Evolutionary conservation across 305 asterid species (phyloP).

Genomic region (Nicotiana rustica): DNA sequence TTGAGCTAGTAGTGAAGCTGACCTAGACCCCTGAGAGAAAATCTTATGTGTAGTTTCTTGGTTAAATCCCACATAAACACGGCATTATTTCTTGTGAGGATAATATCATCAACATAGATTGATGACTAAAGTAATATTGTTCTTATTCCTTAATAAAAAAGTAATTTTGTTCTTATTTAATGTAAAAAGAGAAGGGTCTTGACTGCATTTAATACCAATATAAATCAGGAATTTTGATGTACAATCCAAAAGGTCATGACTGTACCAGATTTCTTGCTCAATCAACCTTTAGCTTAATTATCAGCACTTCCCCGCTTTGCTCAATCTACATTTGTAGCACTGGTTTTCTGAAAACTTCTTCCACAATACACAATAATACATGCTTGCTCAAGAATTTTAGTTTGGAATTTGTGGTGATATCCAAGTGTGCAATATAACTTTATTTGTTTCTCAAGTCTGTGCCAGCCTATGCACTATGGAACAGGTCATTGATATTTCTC

Average conservation of each 20-base stretch:
- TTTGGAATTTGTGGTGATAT: slow-evolving; percentile 1
- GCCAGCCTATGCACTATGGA: slow-evolving; percentile 13
- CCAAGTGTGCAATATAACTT: not conserved
- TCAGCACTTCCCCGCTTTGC: not conserved
- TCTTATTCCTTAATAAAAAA: too few species aligned
- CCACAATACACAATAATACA: not conserved
- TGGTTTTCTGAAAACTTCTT: not conserved
- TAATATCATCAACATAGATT: too few species aligned
- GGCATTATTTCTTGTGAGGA: too few species aligned
- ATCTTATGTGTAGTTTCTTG: too few species aligned
- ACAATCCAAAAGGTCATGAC: not conserved
- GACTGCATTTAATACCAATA: too few species aligned
- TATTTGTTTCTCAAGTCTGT: not conserved
- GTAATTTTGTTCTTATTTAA: too few species aligned
- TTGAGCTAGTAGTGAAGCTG: too few species aligned
- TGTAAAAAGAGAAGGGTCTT: too few species aligned
- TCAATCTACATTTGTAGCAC: not conserved
- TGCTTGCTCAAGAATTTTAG: not conserved
- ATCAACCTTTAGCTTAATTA: slow-evolving; percentile 19
- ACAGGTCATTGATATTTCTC: slow-evolving; percentile 1
- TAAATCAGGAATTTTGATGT: too few species aligned
- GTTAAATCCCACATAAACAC: too few species aligned
- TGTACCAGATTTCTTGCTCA: slow-evolving; percentile 9
- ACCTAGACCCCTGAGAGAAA: too few species aligned
- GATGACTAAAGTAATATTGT: too few species aligned